Base-by-base conservation (phyloP, 495 filamentous ascomycete genomes). In the Daldinia bambusicola region DNA sequence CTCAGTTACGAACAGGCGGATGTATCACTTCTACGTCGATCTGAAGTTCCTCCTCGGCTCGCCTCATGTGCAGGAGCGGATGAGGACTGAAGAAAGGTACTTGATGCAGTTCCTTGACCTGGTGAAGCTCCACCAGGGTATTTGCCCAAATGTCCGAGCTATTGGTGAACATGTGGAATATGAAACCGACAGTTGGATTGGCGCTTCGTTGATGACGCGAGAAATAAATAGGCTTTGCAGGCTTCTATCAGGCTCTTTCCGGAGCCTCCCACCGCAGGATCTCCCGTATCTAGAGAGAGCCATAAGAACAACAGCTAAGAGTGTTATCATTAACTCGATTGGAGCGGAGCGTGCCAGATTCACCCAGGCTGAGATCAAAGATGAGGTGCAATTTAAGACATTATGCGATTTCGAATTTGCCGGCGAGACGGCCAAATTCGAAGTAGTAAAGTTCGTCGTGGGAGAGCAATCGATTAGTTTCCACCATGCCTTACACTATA, bases 111-210 rank as follows among this genome's bases (percentile, higher is more conserved):
- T 98, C 80, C 84, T 99, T 26, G 96, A 99, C 74, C 83, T 99
- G 3, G 93, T 97, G 67, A 96, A 97, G 73, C 84, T 99, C 36
- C 93, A 96, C 56, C 95, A 99, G 79, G 95, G 95, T 0, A 97
- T 98, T 43, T 97, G 95, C 72, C 96, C 95, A 13, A 99, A 98
- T 71, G 81, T 93, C 5, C 88, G 95, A 63, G 95, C 94, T 1
- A 89, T 97, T 34, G 93, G 92, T 20, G 95, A 99, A 68, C 95
- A 99, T 75, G 91, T 99, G 6, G 96, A 98, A 75, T 99, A 98
- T 74, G 95, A 99, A 79, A 95, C 94, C 6, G 95, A 99, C 75
- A 91, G 93, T 32, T 99, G 95, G 95, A 98, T 99, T 53, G 95
- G 90, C 70, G 95, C 96, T 0, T 95, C 93, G 7, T 87, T 99